Evolutionary conservation across 345 rosid species (phyloP).

Genomic region (Gynandropsis gynandra): DNA sequence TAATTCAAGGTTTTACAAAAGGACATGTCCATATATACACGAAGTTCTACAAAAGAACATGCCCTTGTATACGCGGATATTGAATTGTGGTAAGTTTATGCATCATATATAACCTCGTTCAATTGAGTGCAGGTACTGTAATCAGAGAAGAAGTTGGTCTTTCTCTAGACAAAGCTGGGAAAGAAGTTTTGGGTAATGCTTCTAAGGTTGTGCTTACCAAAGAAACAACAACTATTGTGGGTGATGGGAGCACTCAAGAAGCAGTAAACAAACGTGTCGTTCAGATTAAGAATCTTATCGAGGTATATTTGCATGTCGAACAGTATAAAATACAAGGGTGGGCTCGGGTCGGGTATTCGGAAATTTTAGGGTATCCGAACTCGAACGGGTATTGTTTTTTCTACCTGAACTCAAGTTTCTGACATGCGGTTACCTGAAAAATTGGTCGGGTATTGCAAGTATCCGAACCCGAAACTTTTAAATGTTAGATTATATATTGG

Average conservation of each 20-base stretch:
- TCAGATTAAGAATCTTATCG: constrained; percentile 86
- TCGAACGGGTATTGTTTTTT: too few relatives aligned
- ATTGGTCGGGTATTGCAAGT: too few relatives aligned
- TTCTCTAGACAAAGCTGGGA: constrained; percentile 83
- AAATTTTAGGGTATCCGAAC: too few relatives aligned
- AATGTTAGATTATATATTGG: too few relatives aligned
- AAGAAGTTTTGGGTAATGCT: constrained; percentile 84
- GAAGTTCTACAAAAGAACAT: too few relatives aligned
- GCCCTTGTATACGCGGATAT: not conserved
- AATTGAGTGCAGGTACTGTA: constrained; percentile 56
- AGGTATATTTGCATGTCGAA: constrained; percentile 31
- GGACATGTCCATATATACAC: too few relatives aligned
- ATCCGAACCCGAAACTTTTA: too few relatives aligned
- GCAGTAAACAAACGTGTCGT: constrained; percentile 85
- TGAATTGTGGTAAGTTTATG: not conserved
- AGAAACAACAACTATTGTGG: constrained; percentile 84
- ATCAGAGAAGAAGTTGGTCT: constrained; percentile 94
- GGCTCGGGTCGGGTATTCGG: too few relatives aligned
- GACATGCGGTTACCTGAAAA: too few relatives aligned
- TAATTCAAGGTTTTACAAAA: too few relatives aligned
- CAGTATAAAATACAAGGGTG: too few relatives aligned
- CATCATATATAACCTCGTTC: constrained; percentile 1
- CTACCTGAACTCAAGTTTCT: too few relatives aligned
- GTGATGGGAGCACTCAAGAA: constrained; percentile 97
- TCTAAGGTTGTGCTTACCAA: constrained; percentile 93